Evolutionary conservation across 2,329 filamentous ascomycete genomes (phyloP), one percentile per base, ranked within the genome.

Genomic region (Cytospora leucostoma): DNA sequence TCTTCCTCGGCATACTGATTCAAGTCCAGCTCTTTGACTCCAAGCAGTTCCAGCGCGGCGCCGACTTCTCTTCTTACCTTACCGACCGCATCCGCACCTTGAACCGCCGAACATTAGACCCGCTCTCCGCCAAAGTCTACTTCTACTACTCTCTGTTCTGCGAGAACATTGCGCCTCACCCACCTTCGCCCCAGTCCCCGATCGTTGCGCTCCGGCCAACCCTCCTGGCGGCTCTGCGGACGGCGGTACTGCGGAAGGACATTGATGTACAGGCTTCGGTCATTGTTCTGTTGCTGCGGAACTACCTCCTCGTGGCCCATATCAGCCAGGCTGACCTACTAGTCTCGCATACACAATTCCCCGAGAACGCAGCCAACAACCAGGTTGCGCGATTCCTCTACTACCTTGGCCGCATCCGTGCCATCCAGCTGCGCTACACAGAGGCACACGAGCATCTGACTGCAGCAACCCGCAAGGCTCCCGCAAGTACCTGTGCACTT

Each of bases 91-190:
- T 98, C 75, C 92, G 96, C 72, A 84, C 88, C 59, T 84, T 96
- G 74, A 99, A 99, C 82, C 90, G 95, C 67, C 89, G 95, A 71
- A 98, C 95, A 32, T 82, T 99, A 67, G 95, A 99, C 77, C 93
- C 93, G 56, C 86, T 99, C 64, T 91, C 93, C 64, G 93, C 94
- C 68, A 96, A 96, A 78, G 93, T 94, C 67, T 99, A 97, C 84
- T 98, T 97, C 79, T 99, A 99, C 83, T 97, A 92, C 79, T 92
- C 92, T 32, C 83, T 98, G 71, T 98, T 98, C 82, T 92, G 90
- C 79, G 95, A 99, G 83, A 89, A 96, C 77, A 85, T 96, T 66
- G 86, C 88, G 65, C 93, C 94, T 27, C 86, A 94, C 67, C 91
- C 95, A 52, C 93, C 94, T 32, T 97, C 93, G 59, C 90, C 92